These are phyloP conservation scores for Acephala macrosclerotiorum DNA, from an alignment of 2,329 filamentous ascomycete species.

Conservation along the genomic window DNA sequence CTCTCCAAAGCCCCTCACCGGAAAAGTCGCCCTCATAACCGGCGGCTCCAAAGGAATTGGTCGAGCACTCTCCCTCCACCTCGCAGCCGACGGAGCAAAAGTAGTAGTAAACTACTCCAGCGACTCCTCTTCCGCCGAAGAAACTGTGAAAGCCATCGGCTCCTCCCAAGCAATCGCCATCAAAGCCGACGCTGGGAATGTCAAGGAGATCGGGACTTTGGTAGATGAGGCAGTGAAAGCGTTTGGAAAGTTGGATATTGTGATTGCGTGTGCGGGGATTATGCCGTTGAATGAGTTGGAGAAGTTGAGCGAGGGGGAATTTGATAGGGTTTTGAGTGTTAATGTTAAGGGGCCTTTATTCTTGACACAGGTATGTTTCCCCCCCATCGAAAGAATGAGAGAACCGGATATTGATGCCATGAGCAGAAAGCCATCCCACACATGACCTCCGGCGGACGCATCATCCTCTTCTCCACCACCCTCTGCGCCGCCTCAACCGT, in stretches of 20 bases:
- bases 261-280: constrained; percentile 63
- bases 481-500: constrained; percentile 48
- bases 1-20: constrained; percentile 30
- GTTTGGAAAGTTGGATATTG: constrained; percentile 64
- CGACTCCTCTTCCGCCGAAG: constrained; percentile 54
- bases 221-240: constrained; percentile 55
- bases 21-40: constrained; percentile 44
- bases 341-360: constrained; percentile 67
- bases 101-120: constrained; percentile 66
- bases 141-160: constrained; percentile 57
- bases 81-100: constrained; percentile 61
- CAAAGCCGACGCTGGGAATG: constrained; percentile 59
- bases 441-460: constrained; percentile 55
- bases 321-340: constrained; percentile 55
- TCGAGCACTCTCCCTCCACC: constrained; percentile 62
- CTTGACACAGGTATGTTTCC: constrained; percentile 50
- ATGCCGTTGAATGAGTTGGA: constrained; percentile 59
- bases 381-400: background rate
- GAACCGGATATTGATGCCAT: background rate
- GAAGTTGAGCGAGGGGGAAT: constrained; percentile 57
- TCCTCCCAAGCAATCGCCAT: constrained; percentile 57
- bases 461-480: constrained; percentile 60
- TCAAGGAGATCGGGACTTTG: constrained; percentile 55
- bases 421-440: constrained; percentile 57
- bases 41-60: constrained; percentile 66